Percentiles rank a stretch among this genome's conserved stretches.
These are phyloP conservation scores for Radiomyces spectabilis DNA, from an alignment of 192 early-diverging fungal genomes.

Conservation along the genomic window DNA sequence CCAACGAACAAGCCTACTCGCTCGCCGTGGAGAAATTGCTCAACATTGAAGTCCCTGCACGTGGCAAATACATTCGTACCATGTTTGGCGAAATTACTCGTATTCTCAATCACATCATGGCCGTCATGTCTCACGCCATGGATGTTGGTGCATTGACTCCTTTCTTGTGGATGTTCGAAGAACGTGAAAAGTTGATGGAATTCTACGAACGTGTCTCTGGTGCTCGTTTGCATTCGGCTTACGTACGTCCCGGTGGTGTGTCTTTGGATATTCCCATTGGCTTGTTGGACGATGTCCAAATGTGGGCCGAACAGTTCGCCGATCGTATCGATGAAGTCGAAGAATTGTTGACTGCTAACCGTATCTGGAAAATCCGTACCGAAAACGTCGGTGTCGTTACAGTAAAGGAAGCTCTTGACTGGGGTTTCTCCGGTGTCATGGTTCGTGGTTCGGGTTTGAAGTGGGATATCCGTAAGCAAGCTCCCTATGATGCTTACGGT, in stretches of 20 bases:
- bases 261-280: constrained; percentile 88
- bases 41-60: constrained; percentile 91
- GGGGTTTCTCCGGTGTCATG: constrained; percentile 93
- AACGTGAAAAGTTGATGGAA: constrained; percentile 98
- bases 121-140: constrained; percentile 91
- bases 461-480: constrained; percentile 91
- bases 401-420: constrained; percentile 82
- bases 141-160: constrained; percentile 98
- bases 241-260: constrained; percentile 95
- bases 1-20: constrained; percentile 96
- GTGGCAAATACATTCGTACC: constrained; percentile 95
- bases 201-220: constrained; percentile 98
- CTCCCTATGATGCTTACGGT: constrained; percentile 94
- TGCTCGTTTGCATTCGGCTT: constrained; percentile 96
- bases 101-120: constrained; percentile 98
- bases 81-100: constrained; percentile 97
- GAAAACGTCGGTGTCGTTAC: constrained; percentile 83
- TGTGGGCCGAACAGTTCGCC: constrained; percentile 88
- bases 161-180: constrained; percentile 99
- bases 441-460: constrained; percentile 87
- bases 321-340: constrained; percentile 91
- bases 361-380: constrained; percentile 91
- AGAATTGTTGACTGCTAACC: constrained; percentile 87
- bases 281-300: constrained; percentile 90
- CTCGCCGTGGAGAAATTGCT: constrained; percentile 96